A percentile compares a stretch with the other conserved stretches of the same genome.
Evolutionary conservation across 169 alveolate genomes (phyloP).

Genomic region (Babesia caballi): DNA sequence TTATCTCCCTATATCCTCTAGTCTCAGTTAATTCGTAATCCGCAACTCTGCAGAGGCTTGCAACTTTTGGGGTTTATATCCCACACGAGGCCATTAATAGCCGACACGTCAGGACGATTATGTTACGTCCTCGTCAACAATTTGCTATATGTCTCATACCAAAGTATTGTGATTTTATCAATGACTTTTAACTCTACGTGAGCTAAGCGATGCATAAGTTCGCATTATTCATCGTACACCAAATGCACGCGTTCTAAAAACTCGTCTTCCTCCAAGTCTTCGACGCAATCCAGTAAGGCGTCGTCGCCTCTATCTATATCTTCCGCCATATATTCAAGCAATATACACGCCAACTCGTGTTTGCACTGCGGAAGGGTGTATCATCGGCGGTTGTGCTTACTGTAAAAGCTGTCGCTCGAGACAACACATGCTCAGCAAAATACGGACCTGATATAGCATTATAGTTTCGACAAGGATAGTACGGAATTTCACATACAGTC

Average conservation of each 20-base stretch:
- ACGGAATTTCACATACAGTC: conserved; percentile 3
- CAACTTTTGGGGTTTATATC: no score
- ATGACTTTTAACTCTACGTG: no score
- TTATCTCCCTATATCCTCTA: no score
- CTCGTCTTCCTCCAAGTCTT: conserved; percentile 31
- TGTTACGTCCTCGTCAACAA: not conserved
- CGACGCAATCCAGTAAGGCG: not conserved
- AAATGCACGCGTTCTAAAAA: conserved; percentile 24
- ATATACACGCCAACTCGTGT: conserved; percentile 42
- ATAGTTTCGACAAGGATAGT: no score
- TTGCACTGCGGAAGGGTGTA: conserved; percentile 8
- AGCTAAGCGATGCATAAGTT: no score
- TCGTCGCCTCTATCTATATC: not conserved
- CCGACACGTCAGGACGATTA: no score
- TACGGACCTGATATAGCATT: conserved; percentile 4
- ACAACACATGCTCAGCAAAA: conserved; percentile 38
- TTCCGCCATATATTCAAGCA: conserved; percentile 25
- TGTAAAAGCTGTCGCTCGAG: conserved; percentile 42
- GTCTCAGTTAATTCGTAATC: no score
- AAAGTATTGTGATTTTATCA: no score
- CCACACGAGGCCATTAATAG: no score
- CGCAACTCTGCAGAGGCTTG: no score
- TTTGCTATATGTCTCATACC: not conserved
- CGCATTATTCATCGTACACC: conserved; percentile 5
- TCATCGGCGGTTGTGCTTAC: not conserved